Conservation (phyloP, 352 stramenopile genomes). For the Phytophthora hybrid region DNA sequence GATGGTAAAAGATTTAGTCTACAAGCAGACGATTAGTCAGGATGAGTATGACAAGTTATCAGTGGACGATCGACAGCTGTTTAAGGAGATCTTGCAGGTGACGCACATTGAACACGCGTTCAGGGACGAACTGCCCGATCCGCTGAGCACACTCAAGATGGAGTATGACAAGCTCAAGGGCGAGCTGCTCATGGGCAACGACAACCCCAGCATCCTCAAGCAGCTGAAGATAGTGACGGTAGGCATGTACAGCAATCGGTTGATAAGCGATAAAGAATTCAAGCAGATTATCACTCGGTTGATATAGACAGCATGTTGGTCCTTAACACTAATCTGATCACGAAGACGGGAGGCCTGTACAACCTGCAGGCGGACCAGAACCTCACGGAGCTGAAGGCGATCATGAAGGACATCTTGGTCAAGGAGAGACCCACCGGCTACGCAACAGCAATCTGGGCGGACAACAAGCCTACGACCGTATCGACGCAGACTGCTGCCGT, state of each 20-base stretch:
- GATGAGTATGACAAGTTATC: background rate
- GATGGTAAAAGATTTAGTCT: background rate
- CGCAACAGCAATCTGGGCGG: no score
- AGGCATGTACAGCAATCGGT: slow-evolving; percentile 19
- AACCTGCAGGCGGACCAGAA: no score
- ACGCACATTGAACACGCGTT: slow-evolving; percentile 25
- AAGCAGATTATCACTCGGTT: slow-evolving; percentile 21
- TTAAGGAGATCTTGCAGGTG: slow-evolving; percentile 19
- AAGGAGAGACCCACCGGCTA: no score
- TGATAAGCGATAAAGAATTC: slow-evolving; percentile 20
- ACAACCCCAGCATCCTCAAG: slow-evolving; percentile 13
- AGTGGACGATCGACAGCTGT: slow-evolving; percentile 3
- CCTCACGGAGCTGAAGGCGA: no score
- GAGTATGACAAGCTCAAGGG: slow-evolving; percentile 24
- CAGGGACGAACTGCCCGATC: slow-evolving; percentile 17
- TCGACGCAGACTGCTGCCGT: no score
- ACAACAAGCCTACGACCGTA: no score
- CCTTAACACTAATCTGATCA: no score
- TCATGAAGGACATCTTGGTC: no score
- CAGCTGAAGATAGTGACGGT: slow-evolving; percentile 18
- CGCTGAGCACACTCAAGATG: background rate
- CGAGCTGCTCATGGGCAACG: slow-evolving; percentile 20
- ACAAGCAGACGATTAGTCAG: background rate
- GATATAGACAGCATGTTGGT: slow-evolving; percentile 2
- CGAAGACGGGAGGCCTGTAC: no score